phyloP scores from a whole-genome alignment of 331 rosid genomes.

The Quercus phellos region DNA sequence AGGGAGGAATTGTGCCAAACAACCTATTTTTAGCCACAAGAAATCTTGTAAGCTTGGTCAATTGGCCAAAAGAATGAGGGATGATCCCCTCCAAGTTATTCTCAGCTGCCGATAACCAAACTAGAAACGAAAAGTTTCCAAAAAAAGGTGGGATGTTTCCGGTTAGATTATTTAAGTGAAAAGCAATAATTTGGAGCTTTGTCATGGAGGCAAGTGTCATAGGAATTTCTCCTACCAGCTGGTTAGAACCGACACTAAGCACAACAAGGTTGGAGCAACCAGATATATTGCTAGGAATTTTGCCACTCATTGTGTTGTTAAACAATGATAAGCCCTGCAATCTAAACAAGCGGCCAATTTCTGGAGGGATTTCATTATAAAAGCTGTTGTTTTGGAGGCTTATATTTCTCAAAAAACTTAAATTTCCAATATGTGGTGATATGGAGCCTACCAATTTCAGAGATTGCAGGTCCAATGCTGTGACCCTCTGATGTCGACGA shows the following conservation, averaged over 20 bases:
- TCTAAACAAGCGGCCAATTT: neutral
- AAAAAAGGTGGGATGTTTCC: neutral
- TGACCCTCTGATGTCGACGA: neutral
- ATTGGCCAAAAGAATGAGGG: too few relatives aligned
- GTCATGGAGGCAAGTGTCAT: neutral
- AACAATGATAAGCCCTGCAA: rapidly evolving
- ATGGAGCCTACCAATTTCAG: neutral
- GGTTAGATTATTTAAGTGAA: neutral
- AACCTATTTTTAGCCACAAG: too few relatives aligned
- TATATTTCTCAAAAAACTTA: neutral
- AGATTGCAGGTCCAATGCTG: neutral
- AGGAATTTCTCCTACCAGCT: neutral
- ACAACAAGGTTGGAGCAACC: neutral
- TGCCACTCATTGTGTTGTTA: neutral
- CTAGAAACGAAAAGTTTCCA: neutral
- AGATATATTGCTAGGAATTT: neutral
- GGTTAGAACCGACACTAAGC: too few relatives aligned
- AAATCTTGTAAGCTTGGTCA: too few relatives aligned
- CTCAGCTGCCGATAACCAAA: rapidly evolving
- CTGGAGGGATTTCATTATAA: neutral
- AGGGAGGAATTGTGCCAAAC: too few relatives aligned
- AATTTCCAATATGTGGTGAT: neutral
- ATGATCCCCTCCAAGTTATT: neutral
- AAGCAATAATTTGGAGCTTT: neutral
- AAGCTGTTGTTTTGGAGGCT: neutral